A percentile compares a stretch with the other conserved stretches of the same genome.
Evolutionary conservation across 352 stramenopile species (phyloP).

Genomic region (Pythium utonaiense): DNA sequence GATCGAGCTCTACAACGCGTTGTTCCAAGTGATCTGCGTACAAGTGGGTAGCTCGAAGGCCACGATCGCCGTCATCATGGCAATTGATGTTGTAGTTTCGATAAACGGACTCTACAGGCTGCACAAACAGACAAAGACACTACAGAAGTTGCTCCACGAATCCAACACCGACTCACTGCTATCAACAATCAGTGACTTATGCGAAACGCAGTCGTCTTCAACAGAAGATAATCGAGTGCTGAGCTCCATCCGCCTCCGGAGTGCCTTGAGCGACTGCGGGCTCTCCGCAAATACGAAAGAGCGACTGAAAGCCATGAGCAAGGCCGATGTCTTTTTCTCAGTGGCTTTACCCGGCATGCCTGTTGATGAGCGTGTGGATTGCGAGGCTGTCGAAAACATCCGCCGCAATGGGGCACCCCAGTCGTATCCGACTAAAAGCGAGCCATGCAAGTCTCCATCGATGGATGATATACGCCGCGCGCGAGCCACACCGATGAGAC

Average conservation of each 20-base stretch:
- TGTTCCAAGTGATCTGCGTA: conserved; percentile 32
- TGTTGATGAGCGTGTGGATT: not conserved
- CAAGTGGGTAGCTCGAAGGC: conserved; percentile 15
- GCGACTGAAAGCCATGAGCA: not conserved
- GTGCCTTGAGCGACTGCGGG: not conserved
- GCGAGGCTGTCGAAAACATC: not conserved
- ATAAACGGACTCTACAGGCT: not conserved
- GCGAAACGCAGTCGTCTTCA: not conserved
- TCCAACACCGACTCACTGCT: not conserved
- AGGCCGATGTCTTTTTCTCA: not conserved
- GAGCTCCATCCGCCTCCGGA: not conserved
- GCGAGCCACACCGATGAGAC: not conserved
- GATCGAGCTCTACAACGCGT: conserved; percentile 30
- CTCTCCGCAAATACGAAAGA: conserved; percentile 9
- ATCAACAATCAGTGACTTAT: not conserved
- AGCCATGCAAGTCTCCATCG: too few relatives aligned
- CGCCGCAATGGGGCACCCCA: not conserved
- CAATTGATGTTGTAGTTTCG: not conserved
- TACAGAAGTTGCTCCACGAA: not conserved
- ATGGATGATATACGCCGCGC: too few relatives aligned
- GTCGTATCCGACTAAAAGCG: not conserved
- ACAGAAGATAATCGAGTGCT: not conserved
- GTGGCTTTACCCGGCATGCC: not conserved
- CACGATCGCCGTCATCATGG: conserved; percentile 12
- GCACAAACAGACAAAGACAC: not conserved